Base-by-base conservation (phyloP, 257 asterid species). In the Solanum appendiculatum region DNA sequence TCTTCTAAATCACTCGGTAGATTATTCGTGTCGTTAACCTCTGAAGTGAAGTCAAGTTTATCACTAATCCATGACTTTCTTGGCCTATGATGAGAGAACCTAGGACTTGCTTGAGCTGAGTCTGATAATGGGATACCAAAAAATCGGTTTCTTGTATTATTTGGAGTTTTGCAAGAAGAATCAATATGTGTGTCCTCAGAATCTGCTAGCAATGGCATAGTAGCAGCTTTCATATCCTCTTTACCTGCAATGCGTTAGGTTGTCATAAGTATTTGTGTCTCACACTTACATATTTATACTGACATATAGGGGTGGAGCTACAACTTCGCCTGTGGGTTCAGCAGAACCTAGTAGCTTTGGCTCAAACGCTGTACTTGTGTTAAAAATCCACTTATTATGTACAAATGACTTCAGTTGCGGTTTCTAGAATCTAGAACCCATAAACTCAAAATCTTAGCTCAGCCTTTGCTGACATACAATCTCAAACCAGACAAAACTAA, bases 31-130 rank as follows among this genome's bases (percentile, higher is more conserved):
- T 94, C 96, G 18, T 16, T 88, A 10, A 88, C 90, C 85, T 92
- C 96, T 16, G 89, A 39, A 34, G 75, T 18, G 8, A 88, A 23
- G 13, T 92, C 96, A 44, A 68, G 56, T 74, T 68, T 56, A 51
- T 46, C 81, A 40, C 37, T 33, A 33, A 58, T 73, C 87, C 84
- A 86, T 86, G 87, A 72, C 37, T 70, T 75, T n/a, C 87, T 72
- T 0, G 89, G 81, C 85, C 87, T 93, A 70, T 91, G 94, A 4
- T 81, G 51, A 7, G 93, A 66, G 6, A 87, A 92, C 74, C 95
- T 94, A 5, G 99, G 99, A 88, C 99, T 96, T 27, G 88, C 92
- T 56, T 93, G 99, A 91, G 93, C 93, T 29, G 98, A 93, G 86
- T 96, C 98, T 33, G 97, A 82, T 27, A 94, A 89, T 13, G 98